Evolutionary conservation across 352 stramenopile species (phyloP).

Genomic region (Pythium monospermum): DNA sequence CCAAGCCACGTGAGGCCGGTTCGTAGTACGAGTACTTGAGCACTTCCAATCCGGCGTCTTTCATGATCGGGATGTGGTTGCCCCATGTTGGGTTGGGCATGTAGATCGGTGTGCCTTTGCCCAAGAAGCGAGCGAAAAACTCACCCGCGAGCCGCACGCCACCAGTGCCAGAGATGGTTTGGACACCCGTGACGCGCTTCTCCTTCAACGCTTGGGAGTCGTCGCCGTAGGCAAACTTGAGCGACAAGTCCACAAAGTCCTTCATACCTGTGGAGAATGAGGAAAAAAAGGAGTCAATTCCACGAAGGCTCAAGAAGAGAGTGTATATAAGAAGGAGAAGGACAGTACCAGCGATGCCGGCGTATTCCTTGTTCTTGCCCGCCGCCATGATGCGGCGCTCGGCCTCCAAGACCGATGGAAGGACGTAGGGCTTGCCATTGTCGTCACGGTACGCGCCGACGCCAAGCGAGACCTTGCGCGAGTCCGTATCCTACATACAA

Average conservation of each 20-base stretch:
- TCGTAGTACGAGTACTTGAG: conserved; percentile 85
- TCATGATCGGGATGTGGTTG: conserved; percentile 97
- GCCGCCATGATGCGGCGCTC: conserved; percentile 93
- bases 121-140: conserved; percentile 91
- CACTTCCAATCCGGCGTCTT: conserved; percentile 80
- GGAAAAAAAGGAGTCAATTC: conserved; percentile 27
- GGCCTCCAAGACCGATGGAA: conserved; percentile 95
- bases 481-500: conserved; percentile 81
- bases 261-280: conserved; percentile 66
- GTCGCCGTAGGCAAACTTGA: conserved; percentile 97
- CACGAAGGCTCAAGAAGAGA: neutral
- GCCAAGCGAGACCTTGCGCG: conserved; percentile 95
- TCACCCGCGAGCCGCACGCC: conserved; percentile 95
- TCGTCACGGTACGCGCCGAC: conserved; percentile 98
- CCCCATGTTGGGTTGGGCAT: conserved; percentile 99
- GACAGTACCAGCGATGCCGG: conserved; percentile 81
- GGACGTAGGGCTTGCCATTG: conserved; percentile 92
- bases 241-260: conserved; percentile 93
- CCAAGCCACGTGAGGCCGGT: conserved; percentile 77
- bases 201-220: conserved; percentile 89
- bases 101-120: conserved; percentile 92
- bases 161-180: conserved; percentile 98
- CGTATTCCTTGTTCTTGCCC: conserved; percentile 97
- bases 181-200: conserved; percentile 92
- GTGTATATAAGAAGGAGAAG: neutral